Evolutionary conservation across 1,139 yeast genomes (phyloP), one percentile per base, ranked within the genome.

Genomic region (Candida pseudoviswanathii): DNA sequence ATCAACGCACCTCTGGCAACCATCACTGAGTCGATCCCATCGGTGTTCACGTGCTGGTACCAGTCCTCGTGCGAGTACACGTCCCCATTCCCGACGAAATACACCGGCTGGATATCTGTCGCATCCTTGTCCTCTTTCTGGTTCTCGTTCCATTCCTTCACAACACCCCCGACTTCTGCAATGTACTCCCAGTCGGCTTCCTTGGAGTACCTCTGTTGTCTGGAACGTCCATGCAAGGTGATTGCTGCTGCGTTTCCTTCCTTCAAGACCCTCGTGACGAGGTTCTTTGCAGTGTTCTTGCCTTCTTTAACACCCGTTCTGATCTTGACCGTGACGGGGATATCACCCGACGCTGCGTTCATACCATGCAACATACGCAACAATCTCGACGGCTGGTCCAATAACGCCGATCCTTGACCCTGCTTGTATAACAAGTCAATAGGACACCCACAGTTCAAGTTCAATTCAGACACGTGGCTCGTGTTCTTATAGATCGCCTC

Each of bases 1-100:
- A 95, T 92, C 57, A 94, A 80, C 0, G 98, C 98, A 48, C 98
- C 99, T 60, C 99, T 81, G 2, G 99, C 99, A 49, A 95, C 92
- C 98, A 95, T 94, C 24, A 91, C 96, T 34, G 95, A 84, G 68
- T 95, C 99, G 48, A 92, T 84, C 16, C 90, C 89, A 33, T 82
- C 81, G 43, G 82, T 77, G 37, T 79, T 78, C 41, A 85, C 75
- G n/a, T 88, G 92, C 40, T 77, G 77, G 66, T 90, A 81, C 96
- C 97, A 94, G 64, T 94, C 99, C 61, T 87, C 88, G 71, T 81
- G 84, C 24, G 89, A 86, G 70, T 78, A 92, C 43, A 91, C 82
- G 67, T 94, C 99, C 46, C 99, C 99, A 64, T 94, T 94, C 37
- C 99, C 99, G 50, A 94, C 77, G 54, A 87, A 83, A 62, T 72